Evolutionary conservation across 2,329 filamentous ascomycete species (phyloP), one percentile per base, ranked within the genome.

Genomic region (Alternaria sp.): DNA sequence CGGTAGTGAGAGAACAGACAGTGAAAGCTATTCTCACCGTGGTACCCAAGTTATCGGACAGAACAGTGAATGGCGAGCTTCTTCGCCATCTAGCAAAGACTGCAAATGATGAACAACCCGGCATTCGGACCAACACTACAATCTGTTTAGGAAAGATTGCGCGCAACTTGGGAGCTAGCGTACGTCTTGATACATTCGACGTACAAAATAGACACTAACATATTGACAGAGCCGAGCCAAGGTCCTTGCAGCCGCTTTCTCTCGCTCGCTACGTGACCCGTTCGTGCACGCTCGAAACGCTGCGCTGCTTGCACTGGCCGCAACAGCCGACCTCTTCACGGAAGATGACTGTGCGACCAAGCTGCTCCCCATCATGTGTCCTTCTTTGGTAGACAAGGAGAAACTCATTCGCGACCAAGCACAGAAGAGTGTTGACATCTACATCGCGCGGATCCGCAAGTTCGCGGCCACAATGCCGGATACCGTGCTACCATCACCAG

Each of bases 71-170:
- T 70, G 95, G 96, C 57, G 96, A 99, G 71, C 85, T 99, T 11
- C 83, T 99, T 21, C 92, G 91, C 72, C 91, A 97, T 75, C 86
- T 99, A 26, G 96, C 96, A 46, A 97, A 97, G 79, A 97, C 95
- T 2, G 93, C 96, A 49, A 99, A 98, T 72, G 96, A 99, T 67
- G 96, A 98, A 73, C 95, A 99, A 75, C 93, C 96, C 1, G 96
- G 96, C 1, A 99, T 99, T 68, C 89, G 96, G 65, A 99, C 96
- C 9, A 99, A 99, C 78, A 99, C 96, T 0, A 99, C 96, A 2
- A 99, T 99, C 59, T 98, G 95, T 77, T 83, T 99, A 1, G 96
- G 96, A 21, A 98, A 97, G 76, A 97, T 99, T 71, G 94, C 96
- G 13, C 94, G 93, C 72, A 91, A 97, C 72, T 84, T 99, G 1